Evolutionary conservation across 352 stramenopile genomes (phyloP), one percentile per base, ranked within the genome.

Genomic region (Phytophthora hibernalis): DNA sequence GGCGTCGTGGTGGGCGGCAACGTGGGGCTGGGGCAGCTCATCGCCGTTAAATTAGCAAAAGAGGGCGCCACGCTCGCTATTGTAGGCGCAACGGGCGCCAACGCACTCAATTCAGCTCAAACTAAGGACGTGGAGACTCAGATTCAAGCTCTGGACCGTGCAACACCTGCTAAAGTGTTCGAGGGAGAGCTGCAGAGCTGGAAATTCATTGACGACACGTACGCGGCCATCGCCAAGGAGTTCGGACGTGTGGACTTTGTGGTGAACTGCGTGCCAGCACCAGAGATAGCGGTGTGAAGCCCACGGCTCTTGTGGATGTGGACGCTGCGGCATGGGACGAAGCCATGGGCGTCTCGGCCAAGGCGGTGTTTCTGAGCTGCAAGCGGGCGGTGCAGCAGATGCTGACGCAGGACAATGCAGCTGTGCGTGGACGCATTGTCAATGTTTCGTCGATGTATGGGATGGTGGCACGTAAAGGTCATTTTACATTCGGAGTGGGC

Each of bases 221-320:
- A 83, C 60, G 31, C 65, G 3, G 59, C 55, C 1, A 65, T 88
- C 24, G 76, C 72, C 21, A 80, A 80, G 49, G 44, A 78, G 35
- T 79, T 85, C 55, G 76, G 70, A 49, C 83, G 83, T 53, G 80
- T 90, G 22, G 83, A 90, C 68, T 92, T 92, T 74, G 80, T 90
- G 15, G 80, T 90, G 55, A 90, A 92, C 67, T 92, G 81, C 50
- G 62, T 90, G 11, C 76, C 80, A 0, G 44, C 68, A 1, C 74
- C 5, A 67, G 66, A 15, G 65, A 65, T 8, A 70, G 62, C 37
- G 73, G 61, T 0, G 68, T 68, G 37, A 83, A 84, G 65, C 62
- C 70, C 5, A 77, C 31, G 9, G 22, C 66, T 37, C 62, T 90
- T 13, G 69, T 77, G 20, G 76, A 90, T 21, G 54, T 80, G 26